These are phyloP conservation scores for Eucalyptus leucophloia DNA, from an alignment of 345 rosid genomes.

Conservation along the genomic window DNA sequence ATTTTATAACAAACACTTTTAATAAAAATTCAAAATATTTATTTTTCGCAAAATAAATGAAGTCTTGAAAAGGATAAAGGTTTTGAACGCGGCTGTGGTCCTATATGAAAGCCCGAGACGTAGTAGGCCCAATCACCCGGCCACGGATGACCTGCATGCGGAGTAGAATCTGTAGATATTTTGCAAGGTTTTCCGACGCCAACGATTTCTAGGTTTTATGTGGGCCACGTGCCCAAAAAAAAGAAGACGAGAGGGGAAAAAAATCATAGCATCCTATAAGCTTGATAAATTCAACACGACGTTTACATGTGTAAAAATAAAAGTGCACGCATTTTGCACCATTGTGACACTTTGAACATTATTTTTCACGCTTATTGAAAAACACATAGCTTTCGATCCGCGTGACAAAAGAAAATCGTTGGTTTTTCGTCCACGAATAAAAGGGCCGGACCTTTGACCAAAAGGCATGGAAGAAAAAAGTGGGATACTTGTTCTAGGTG, in stretches of 20 bases:
- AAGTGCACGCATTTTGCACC: not conserved
- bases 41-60: not conserved
- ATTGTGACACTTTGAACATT: not conserved
- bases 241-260: not conserved
- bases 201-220: not conserved
- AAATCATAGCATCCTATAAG: not conserved
- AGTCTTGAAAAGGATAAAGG: not conserved
- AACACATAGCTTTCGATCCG: not conserved
- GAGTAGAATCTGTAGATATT: not conserved
- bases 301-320: not conserved
- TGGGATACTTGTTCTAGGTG: not conserved
- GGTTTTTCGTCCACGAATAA: not conserved
- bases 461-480: not conserved
- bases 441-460: not conserved
- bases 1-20: no score
- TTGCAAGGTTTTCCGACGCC: not conserved
- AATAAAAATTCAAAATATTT: no score
- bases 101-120: not conserved
- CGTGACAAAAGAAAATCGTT: not conserved
- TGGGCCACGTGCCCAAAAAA: not conserved
- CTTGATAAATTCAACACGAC: not conserved
- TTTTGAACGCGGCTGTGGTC: not conserved
- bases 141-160: not conserved
- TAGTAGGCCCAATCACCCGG: not conserved
- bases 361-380: no score